Evolutionary conservation across 2,329 filamentous ascomycete species (phyloP), one percentile per base, ranked within the genome.

Genomic region (Colletotrichum siamense): DNA sequence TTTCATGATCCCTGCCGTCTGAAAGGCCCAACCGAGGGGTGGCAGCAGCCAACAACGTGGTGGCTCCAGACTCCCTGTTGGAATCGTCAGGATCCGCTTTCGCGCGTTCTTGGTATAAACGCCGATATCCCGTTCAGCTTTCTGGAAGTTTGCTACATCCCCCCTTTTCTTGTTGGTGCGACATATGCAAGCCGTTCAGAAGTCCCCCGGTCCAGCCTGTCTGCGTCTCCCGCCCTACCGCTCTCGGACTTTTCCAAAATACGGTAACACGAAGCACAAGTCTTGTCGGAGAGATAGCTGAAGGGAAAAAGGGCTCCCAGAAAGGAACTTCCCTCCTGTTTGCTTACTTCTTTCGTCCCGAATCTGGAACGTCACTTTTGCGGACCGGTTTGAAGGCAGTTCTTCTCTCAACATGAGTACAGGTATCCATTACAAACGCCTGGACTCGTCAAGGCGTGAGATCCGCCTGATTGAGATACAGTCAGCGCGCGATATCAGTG

Each of bases 381-480:
- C 62, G 24, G 62, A 64, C 32, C 34, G 22, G 8, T 26, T 26
- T 59, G 34, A 64, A 34, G 16, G 16, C 13, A 64, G 22, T 34
- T 15, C n/a, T 26, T 24, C 2, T 57, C 12, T 22, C 26, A 30
- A 30, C 44, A 76, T 76, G 73, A 76, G 64, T 24, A 59, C 73
- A 28, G 22, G 44, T 52, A 52, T 52, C 44, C 44, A 52, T 28
- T 80, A 80, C 71, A 71, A 77, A 52, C 74, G 77, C 26, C 76
- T 82, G 62, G 78, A 80, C 67, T 73, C 77, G 57, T 76, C 78
- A 24, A 77, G 75, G 63, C 79, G 75, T 71, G 83, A 84, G 75
- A 78, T 84, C 24, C 83, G 83, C 30, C 77, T 85, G 69, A 77
- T 85, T 12, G 83, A 85, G 77, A 77, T 85, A 49, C 80, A 82